These are phyloP conservation scores for Tuber calosporum DNA, from an alignment of 495 filamentous ascomycete genomes.

Conservation along the genomic window DNA sequence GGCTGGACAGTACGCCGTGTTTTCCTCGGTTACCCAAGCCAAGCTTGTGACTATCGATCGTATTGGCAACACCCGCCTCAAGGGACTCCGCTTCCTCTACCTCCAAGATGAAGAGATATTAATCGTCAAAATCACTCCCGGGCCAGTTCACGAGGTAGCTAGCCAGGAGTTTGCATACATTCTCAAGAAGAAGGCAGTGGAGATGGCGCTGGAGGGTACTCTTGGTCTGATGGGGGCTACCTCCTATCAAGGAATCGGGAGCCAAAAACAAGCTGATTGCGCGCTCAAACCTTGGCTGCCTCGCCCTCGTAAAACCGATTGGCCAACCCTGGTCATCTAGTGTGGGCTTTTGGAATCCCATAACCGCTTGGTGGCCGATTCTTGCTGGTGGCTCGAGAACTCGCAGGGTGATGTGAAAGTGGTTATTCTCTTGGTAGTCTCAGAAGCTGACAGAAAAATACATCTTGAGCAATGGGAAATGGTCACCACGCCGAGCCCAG, in stretches of 20 bases:
- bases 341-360: constrained; percentile 6
- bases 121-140: constrained; percentile 11
- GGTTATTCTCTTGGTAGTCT: constrained; percentile 6
- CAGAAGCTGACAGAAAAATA: neutral
- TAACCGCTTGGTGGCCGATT: neutral
- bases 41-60: neutral
- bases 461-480: constrained; percentile 8
- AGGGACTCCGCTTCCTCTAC: constrained; percentile 3
- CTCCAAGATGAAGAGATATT: constrained; percentile 1
- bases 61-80: neutral
- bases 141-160: neutral
- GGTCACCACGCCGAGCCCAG: neutral
- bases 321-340: constrained; percentile 12
- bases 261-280: constrained; percentile 9
- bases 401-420: constrained; percentile 5
- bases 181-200: neutral
- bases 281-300: constrained; percentile 1
- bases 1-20: neutral
- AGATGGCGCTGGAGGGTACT: neutral
- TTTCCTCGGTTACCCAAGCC: neutral
- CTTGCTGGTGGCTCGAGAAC: constrained; percentile 15
- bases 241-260: neutral
- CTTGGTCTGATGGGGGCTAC: neutral
- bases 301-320: constrained; percentile 2
- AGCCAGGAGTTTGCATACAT: neutral